Evolutionary conservation across 2,329 filamentous ascomycete species (phyloP), one percentile per base, ranked within the genome.

Genomic region (Beauveria sp.): DNA sequence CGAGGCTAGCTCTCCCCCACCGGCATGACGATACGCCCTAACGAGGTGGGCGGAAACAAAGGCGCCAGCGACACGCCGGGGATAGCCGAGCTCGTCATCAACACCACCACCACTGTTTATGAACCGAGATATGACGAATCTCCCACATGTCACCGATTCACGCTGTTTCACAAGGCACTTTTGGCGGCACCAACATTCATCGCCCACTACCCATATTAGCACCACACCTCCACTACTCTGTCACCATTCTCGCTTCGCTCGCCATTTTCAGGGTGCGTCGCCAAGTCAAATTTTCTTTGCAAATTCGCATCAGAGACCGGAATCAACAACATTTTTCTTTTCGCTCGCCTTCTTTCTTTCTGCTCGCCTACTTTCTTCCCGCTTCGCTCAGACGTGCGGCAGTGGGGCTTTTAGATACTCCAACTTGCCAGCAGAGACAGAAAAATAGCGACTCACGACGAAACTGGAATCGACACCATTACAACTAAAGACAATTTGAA

Each of bases 31-130:
- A 18, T 44, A 5, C n/a, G 43, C 26, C 24, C 30, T 9, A 26
- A 34, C 3, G 5, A 44, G 37, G 47, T 52, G 47, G 47, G 47
- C 56, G 56, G 56, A 59, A 37, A 5, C 12, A 37, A 59, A 52
- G 47, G 56, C 56, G 56, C 46, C 47, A 52, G 56, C 47, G 47
- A 59, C 56, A 59, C 56, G 47, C 56, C 56, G 56, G 47, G 37
- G 47, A 34, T 59, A 59, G 47, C 56, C 56, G 56, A 59, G 56
- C 47, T 28, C 18, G 24, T n/a, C 12, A 18, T 28, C 24, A 16
- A 10, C 37, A 30, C 34, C n/a, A 34, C 53, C 24, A 47, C 14
- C 34, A 37, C 30, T 30, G 3, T 5, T 34, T 34, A 5, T 55
- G 34, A 43, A 37, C 55, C 55, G 55, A 58, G 22, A n/a, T 20